phyloP scores from a whole-genome alignment of 1,139 yeast genomes.

The Pichia sp. region DNA sequence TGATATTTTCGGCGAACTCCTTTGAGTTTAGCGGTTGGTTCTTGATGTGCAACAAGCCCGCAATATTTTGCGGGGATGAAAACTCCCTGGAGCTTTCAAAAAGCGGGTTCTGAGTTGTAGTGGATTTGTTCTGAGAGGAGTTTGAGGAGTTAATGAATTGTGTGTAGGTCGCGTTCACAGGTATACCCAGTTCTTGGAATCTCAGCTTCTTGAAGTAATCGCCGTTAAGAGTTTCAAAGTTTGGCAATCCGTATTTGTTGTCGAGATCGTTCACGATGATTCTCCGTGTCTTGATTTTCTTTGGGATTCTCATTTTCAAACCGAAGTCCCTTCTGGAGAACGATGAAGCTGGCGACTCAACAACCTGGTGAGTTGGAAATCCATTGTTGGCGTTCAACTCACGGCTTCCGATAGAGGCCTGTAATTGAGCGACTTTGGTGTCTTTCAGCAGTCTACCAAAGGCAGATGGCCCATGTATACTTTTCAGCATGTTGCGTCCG shows the following conservation, averaged over 20 bases:
- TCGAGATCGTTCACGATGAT: slow-evolving; percentile 50
- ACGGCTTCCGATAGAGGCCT: slow-evolving; percentile 26
- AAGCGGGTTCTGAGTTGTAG: slow-evolving; percentile 21
- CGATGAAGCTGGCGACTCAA: slow-evolving; percentile 54
- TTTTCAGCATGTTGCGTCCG: slow-evolving; percentile 20
- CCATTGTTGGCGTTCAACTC: slow-evolving; percentile 23
- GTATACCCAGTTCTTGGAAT: slow-evolving; percentile 49
- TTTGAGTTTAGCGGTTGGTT: slow-evolving; percentile 22
- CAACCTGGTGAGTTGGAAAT: slow-evolving; percentile 52
- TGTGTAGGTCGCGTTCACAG: slow-evolving; percentile 27
- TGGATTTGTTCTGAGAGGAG: not conserved
- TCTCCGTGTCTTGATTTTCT: slow-evolving; percentile 43
- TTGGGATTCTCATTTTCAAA: slow-evolving; percentile 54
- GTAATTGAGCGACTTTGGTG: slow-evolving; percentile 32
- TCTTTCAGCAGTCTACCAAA: slow-evolving; percentile 26
- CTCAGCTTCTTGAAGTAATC: slow-evolving; percentile 45
- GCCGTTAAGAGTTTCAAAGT: slow-evolving; percentile 47
- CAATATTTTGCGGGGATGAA: slow-evolving; percentile 19
- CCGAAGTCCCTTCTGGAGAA: slow-evolving; percentile 61
- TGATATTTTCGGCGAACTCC: slow-evolving; percentile 22
- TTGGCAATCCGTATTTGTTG: slow-evolving; percentile 47
- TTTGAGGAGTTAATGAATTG: not conserved
- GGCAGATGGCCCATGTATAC: slow-evolving; percentile 23
- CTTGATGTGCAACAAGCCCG: slow-evolving; percentile 26
- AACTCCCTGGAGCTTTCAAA: slow-evolving; percentile 21